Evolutionary conservation across 2,329 filamentous ascomycete species (phyloP), one percentile per base, ranked within the genome.

Genomic region (Calycina herbarum): DNA sequence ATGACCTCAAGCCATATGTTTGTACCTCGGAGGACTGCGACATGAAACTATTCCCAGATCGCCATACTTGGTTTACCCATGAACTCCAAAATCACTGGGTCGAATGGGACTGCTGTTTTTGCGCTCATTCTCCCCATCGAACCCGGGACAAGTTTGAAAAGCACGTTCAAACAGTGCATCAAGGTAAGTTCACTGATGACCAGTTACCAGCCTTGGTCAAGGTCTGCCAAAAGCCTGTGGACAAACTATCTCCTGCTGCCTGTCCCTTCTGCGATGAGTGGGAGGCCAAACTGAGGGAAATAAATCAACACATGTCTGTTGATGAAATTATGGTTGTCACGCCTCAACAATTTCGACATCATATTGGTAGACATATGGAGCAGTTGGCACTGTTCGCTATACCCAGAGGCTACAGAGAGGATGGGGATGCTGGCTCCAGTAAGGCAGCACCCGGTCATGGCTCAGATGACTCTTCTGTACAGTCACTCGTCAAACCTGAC

Each of bases 201-300:
- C 70, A 73, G 35, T 1, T 62, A 7, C 58, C 61, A 2, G 59
- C 67, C 5, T 62, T 75, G 4, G 57, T 64, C 2, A 67, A 71
- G 13, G 63, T 66, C 15, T 62, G 69, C 8, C 61, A 68, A 40
- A 17, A 69, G 15, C 35, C 66, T 10, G 24, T 69, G 3, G 38
- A 31, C 0, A 61, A 57, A 8, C 61, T 74, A 24, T 63, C 67
- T 8, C 64, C 72, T 1, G n/a, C 42, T 7, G 73, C 69, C 24
- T 76, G 73, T 63, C 70, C 70, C 4, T 73, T 75, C n/a, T 76
- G 74, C 54, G 67, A 75, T 35, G 72, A 73, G n/a, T 76, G 73
- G 74, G 69, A 68, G 15, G 38, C 62, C 10, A 13, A n/a, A 3
- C 24, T 70, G 11, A 42, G 59, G 15, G 51, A 29, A 40, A 20